Conservation (phyloP, 306 rosid genomes). For the Ziziphus jujuba region DNA sequence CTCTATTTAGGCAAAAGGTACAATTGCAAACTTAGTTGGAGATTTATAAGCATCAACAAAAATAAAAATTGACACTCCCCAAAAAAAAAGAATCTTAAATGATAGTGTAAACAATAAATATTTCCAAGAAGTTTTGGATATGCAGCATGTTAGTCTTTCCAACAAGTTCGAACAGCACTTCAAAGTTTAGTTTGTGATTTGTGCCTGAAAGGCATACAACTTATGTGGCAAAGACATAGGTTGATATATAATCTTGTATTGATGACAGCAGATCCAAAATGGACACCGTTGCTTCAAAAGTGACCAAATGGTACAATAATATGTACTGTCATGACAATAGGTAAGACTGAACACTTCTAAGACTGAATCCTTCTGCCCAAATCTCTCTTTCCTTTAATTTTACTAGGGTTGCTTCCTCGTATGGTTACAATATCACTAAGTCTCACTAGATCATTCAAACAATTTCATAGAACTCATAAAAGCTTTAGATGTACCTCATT, state of each 20-base stretch:
- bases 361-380: too few relatives aligned
- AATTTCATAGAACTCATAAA: not conserved
- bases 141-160: not conserved
- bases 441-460: not conserved
- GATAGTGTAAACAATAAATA: not conserved
- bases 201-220: too few relatives aligned
- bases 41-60: not conserved
- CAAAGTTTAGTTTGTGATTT: too few relatives aligned
- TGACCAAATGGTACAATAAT: too few relatives aligned
- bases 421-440: not conserved
- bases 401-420: not conserved
- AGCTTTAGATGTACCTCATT: slow-evolving; percentile 6
- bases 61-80: too few relatives aligned
- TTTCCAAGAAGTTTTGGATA: not conserved
- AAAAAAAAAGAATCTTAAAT: not conserved
- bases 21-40: not conserved
- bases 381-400: too few relatives aligned
- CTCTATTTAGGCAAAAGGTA: not conserved
- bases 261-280: too few relatives aligned
- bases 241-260: too few relatives aligned
- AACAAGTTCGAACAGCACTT: not conserved
- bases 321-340: too few relatives aligned
- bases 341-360: too few relatives aligned
- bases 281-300: too few relatives aligned
- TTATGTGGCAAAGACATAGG: too few relatives aligned